Base-by-base conservation (phyloP, 306 rosid species). In the Abrus pulchellus region DNA sequence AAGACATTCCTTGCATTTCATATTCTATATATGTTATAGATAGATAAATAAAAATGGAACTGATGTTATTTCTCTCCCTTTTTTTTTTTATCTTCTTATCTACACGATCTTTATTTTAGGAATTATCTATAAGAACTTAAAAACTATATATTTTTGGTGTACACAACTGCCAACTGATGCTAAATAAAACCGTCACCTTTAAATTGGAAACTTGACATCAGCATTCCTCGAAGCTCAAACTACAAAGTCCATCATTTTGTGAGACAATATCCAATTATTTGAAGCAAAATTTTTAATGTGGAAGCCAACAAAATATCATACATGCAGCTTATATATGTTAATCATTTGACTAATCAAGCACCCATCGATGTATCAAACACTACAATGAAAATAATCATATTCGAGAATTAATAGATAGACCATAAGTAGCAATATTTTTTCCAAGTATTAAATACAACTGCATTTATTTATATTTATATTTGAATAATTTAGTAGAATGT, bases 401-500 rank as follows among this genome's bases (percentile, higher is more conserved):
- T 20, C 20, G 20, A 20, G 20, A 20, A 20, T 20, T 20, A 20
- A 20, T 20, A 20, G 20, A 20, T 20, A 20, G 20, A 20, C 20
- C 20, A 20, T 20, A 20, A 20, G 20, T 20, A 20, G 20, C 20
- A 20, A 20, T 20, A 20, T 20, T 20, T 20, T 20, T 20, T 20
- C 20, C 20, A 20, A 20, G 20, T 20, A 20, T 20, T 20, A 20
- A 20, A 20, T 20, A 20, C 20, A 20, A 20, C 20, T 20, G 20
- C 20, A 20, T 20, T 20, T 20, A 20, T 20, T 20, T 20, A 0
- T 20, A 20, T 20, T 20, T 20, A 0, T 20, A 20, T 20, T 20
- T 20, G 20, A 34, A 38, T 36, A 72, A 43, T 43, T 41, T 57
- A 55, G 55, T 43, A 74, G 44, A 74, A 56, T 28, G 36, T 64